phyloP scores from a whole-genome alignment of 1,284 basidiomycete species.

The Uromyces viciae-fabae region DNA sequence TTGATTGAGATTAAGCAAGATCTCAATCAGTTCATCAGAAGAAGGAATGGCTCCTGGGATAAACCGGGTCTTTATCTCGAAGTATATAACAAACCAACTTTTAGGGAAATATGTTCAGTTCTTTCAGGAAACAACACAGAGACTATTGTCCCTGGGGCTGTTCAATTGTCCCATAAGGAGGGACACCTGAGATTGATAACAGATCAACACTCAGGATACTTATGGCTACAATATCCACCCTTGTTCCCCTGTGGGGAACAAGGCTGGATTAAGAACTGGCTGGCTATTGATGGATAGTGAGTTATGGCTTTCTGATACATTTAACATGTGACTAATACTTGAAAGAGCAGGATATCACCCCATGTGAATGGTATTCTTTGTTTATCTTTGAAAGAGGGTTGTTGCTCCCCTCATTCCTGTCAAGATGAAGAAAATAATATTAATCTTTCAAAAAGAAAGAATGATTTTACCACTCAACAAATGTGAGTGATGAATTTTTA shows the following conservation, averaged over 20 bases:
- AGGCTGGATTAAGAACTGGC: not conserved
- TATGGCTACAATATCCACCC: not conserved
- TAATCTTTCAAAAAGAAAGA: too few relatives aligned
- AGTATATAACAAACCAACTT: not conserved
- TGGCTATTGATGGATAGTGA: not conserved
- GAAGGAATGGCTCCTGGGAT: too few relatives aligned
- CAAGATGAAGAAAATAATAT: too few relatives aligned
- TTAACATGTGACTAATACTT: not conserved
- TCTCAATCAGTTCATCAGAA: too few relatives aligned
- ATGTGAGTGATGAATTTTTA: too few relatives aligned
- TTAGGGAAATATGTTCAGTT: not conserved
- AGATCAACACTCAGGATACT: not conserved
- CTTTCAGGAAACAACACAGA: not conserved
- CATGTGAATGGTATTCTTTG: constrained; percentile 7
- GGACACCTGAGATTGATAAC: not conserved
- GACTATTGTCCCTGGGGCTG: not conserved
- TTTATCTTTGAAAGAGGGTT: not conserved
- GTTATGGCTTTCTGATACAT: not conserved
- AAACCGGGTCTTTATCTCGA: not conserved
- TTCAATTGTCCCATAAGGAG: too few relatives aligned
- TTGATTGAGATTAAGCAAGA: too few relatives aligned
- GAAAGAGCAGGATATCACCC: not conserved
- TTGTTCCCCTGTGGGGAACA: constrained; percentile 22
- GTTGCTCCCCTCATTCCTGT: not conserved
- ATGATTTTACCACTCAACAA: too few relatives aligned